A percentile compares a stretch with the other conserved stretches of the same genome.
These are phyloP conservation scores for Aspergillus floridensis DNA, from an alignment of 2,329 filamentous ascomycete genomes.

Conservation along the genomic window DNA sequence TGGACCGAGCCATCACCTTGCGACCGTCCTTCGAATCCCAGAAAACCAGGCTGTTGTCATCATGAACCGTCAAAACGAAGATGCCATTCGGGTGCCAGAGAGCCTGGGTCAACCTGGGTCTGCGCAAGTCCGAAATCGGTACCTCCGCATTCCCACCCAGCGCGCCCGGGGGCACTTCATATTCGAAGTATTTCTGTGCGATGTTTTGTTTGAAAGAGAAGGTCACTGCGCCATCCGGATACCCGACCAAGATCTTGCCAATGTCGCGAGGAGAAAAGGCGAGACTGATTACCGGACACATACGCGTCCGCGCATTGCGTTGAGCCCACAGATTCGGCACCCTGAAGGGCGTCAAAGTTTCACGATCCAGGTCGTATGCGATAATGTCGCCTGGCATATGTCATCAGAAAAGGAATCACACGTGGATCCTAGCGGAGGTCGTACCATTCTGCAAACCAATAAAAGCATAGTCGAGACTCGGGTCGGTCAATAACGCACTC, in stretches of 20 bases:
- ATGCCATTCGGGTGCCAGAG: constrained; percentile 94
- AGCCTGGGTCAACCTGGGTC: constrained; percentile 75
- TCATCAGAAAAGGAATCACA: neutral
- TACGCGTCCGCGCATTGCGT: constrained; percentile 64
- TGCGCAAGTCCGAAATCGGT: constrained; percentile 60
- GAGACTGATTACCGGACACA: constrained; percentile 69
- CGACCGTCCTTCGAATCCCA: constrained; percentile 92
- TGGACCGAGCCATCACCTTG: constrained; percentile 76
- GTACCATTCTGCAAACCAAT: constrained; percentile 71
- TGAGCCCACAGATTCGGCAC: constrained; percentile 86
- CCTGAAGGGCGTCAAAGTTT: constrained; percentile 70
- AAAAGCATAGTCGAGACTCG: constrained; percentile 89
- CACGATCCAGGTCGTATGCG: constrained; percentile 89
- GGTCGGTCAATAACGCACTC: constrained; percentile 73
- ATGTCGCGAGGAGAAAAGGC: constrained; percentile 89
- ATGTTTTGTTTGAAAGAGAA: constrained; percentile 94
- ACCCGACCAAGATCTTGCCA: constrained; percentile 87
- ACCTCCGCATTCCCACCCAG: constrained; percentile 71
- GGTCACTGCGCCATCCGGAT: constrained; percentile 78
- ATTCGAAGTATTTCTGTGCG: constrained; percentile 75
- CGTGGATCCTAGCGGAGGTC: neutral
- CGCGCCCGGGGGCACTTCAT: constrained; percentile 75
- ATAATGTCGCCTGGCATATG: constrained; percentile 65
- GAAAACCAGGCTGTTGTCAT: constrained; percentile 87
- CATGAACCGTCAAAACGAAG: constrained; percentile 80